A percentile compares a stretch with the other conserved stretches of the same genome.
Evolutionary conservation across 2,329 filamentous ascomycete species (phyloP).

Genomic region (Harringtonia lauricola): DNA sequence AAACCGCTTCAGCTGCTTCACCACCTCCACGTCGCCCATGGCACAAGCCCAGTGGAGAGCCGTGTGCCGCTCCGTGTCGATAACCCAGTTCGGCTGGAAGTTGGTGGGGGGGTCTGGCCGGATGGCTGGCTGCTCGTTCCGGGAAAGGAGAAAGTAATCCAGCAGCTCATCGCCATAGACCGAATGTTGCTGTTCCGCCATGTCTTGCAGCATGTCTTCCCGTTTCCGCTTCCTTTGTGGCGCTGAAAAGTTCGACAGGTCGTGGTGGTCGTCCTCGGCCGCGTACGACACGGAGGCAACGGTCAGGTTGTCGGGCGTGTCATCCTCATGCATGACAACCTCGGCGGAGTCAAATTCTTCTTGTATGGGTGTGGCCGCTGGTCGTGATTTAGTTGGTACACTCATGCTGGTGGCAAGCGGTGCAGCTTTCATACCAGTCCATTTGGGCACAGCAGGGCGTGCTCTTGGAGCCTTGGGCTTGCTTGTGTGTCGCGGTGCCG

Average conservation of each 20-base stretch:
- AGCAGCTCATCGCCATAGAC: constrained; percentile 87
- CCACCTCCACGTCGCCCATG: constrained; percentile 91
- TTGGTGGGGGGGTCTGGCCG: constrained; percentile 71
- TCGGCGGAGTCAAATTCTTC: constrained; percentile 58
- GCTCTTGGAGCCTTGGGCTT: constrained; percentile 67
- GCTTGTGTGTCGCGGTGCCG: constrained; percentile 83
- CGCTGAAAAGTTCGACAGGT: constrained; percentile 53
- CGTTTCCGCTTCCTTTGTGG: constrained; percentile 68
- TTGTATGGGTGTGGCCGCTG: constrained; percentile 24
- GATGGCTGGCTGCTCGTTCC: constrained; percentile 62
- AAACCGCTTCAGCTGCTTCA: constrained; percentile 74
- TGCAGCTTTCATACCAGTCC: no score
- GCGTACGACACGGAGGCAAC: constrained; percentile 73
- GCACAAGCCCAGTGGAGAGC: constrained; percentile 95
- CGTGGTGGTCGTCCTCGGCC: constrained; percentile 69
- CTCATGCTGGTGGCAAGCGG: not conserved
- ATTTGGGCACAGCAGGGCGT: constrained; percentile 53
- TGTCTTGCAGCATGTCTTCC: constrained; percentile 47
- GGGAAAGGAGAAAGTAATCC: constrained; percentile 88
- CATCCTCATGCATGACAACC: constrained; percentile 58
- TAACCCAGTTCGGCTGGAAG: constrained; percentile 83
- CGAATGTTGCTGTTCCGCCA: constrained; percentile 73
- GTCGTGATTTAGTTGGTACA: not conserved
- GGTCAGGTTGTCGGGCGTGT: constrained; percentile 73
- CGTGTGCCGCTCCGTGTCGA: constrained; percentile 86